Base-by-base conservation (phyloP, 768 basidiomycete genomes). In the Hericium rajendrae region DNA sequence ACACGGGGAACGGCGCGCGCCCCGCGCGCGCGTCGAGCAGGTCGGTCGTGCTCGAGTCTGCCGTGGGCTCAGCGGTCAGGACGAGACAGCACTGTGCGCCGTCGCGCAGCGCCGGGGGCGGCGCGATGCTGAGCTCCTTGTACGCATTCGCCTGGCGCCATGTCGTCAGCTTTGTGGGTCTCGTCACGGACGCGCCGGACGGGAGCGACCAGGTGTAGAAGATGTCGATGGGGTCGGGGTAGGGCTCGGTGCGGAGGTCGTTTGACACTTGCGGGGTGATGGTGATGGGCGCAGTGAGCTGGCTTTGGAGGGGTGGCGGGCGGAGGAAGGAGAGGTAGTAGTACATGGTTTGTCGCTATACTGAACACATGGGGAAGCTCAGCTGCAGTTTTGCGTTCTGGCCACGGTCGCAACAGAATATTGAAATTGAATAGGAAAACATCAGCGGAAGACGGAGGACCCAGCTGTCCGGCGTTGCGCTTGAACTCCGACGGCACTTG, bases 321-420 rank as follows among this genome's bases (percentile, higher is more conserved):
- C 91, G 85, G 15, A 94, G 81, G 68, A 94, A 94, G 26, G 89
- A 94, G 43, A 94, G 68, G 71, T 94, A 95, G 76, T 78, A 89
- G 72, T 87, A 92, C 91, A 93, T 92, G 49, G 28, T 26, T 0
- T 51, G 41, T 32, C 8, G 6, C 32, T 32, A 32, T 32, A 32
- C 9, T 32, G 32, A 6, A 6, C 5, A 32, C 32, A 32, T 32
- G 32, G 32, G 26, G 8, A 32, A 8, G 32, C 32, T 32, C 32
- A 32, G 32, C 32, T 32, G 9, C 32, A 32, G 32, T 8, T 32
- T 8, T 32, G 0, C 32, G 32, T 32, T 32, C 32, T 32, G 32
- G 32, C 32, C 6, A 26, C 3, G 26, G 26, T 26, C 26, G 26
- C 26, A 26, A 26, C 26, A 26, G 26, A 26, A n/a, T n/a, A n/a